Percentiles rank a stretch among this genome's conserved stretches.
These are phyloP conservation scores for Ganoderma boninense DNA, from an alignment of 1,284 basidiomycete species.

Conservation along the genomic window DNA sequence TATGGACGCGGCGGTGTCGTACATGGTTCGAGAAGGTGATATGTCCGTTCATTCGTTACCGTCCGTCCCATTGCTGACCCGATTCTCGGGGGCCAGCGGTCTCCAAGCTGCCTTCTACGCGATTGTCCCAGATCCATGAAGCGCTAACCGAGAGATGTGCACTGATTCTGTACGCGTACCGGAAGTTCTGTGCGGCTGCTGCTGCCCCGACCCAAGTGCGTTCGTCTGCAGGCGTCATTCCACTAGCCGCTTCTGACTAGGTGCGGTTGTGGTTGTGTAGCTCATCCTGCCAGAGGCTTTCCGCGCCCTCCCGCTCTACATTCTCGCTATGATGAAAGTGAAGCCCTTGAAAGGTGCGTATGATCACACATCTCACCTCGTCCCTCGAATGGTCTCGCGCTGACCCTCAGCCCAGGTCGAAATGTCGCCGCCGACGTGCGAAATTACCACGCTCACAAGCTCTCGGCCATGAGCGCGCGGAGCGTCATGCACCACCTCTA, in stretches of 20 bases:
- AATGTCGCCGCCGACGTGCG: constrained; percentile 94
- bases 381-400: background rate
- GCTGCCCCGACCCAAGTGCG: constrained; percentile 84
- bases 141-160: constrained; percentile 89
- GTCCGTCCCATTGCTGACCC: background rate
- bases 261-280: constrained; percentile 47
- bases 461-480: constrained; percentile 77
- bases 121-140: constrained; percentile 83
- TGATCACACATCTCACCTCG: background rate
- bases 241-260: constrained; percentile 5
- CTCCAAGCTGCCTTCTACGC: constrained; percentile 66
- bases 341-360: constrained; percentile 88
- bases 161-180: constrained; percentile 87
- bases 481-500: constrained; percentile 86
- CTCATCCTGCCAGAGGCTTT: constrained; percentile 96
- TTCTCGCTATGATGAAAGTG: constrained; percentile 87
- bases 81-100: constrained; percentile 61
- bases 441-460: constrained; percentile 84
- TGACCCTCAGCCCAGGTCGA: constrained; percentile 59
- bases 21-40: constrained; percentile 84
- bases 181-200: constrained; percentile 89
- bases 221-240: constrained; percentile 26
- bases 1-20: constrained; percentile 84
- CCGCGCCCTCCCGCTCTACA: constrained; percentile 88
- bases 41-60: too few species aligned